These are phyloP conservation scores for Zelonia costaricensis DNA, from an alignment of 208 protist species.

Conservation along the genomic window DNA sequence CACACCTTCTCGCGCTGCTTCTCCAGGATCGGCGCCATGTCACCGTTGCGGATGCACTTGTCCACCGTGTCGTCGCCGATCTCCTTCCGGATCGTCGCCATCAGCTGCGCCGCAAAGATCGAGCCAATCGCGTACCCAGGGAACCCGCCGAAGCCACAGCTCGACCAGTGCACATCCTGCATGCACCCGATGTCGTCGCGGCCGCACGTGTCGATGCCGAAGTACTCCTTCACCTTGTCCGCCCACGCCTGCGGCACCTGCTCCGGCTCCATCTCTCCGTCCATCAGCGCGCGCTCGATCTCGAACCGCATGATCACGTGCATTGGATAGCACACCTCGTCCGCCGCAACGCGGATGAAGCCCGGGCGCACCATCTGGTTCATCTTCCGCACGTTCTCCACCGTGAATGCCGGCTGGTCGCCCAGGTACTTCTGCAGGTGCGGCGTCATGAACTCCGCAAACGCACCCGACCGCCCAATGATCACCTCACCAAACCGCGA, in stretches of 20 bases:
- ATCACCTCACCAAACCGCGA: constrained; percentile 78
- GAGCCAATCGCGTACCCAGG: constrained; percentile 76
- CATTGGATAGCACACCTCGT: constrained; percentile 89
- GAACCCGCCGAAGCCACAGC: constrained; percentile 75
- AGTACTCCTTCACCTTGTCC: constrained; percentile 83
- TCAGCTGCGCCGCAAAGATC: constrained; percentile 79
- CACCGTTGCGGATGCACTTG: constrained; percentile 45
- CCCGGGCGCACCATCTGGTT: constrained; percentile 57
- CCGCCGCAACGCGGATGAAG: constrained; percentile 79
- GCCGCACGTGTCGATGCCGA: constrained; percentile 65
- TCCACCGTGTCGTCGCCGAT: constrained; percentile 44
- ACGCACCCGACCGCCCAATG: constrained; percentile 53
- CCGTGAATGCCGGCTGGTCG: constrained; percentile 49
- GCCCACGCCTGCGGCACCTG: constrained; percentile 77
- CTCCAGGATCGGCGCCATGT: constrained; percentile 54
- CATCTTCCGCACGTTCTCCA: constrained; percentile 51
- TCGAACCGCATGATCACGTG: constrained; percentile 89
- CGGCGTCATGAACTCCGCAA: constrained; percentile 59
- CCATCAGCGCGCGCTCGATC: constrained; percentile 83
- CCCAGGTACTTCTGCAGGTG: constrained; percentile 48
- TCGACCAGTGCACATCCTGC: constrained; percentile 86
- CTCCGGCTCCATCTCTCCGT: constrained; percentile 65
- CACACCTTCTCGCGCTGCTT: constrained; percentile 71
- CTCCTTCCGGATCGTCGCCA: constrained; percentile 59
- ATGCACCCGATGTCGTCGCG: constrained; percentile 75